Base-by-base conservation (phyloP, 2,329 filamentous ascomycete species). In the Cordyceps cicadae region DNA sequence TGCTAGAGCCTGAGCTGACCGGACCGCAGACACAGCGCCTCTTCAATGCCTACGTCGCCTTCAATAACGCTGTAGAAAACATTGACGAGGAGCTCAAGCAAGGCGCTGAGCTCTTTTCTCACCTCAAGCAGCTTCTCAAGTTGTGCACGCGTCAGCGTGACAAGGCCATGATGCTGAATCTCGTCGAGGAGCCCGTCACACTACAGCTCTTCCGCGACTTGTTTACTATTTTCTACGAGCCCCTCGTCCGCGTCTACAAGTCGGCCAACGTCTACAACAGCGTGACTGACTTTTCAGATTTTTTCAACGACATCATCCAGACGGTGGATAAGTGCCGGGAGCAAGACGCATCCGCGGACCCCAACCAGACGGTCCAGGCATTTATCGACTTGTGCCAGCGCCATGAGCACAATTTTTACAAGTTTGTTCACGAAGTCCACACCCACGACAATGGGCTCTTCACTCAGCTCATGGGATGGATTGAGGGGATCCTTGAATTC, bases 151-250 rank as follows among this genome's bases (percentile, higher is more conserved):
- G 94, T 54, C 90, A 96, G 70, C 84, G 93, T 53, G 94, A 99
- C 73, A 99, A 99, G 84, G 80, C 87, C 37, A 97, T 96, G 92
- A 97, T 99, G 93, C 79, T 97, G 59, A 85, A 87, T 64, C 87
- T 97, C 68, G 94, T 99, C 57, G 92, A 97, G 75, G 93, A 99
- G 76, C 91, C 94, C 0, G 92, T 93, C n/a, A 97, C 94, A 0
- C 80, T 99, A n/a, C 89, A 95, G 70, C 82, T 99, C 32, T 94
- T 99, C 81, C 86, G 92, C 53, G 94, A 99, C 69, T 81, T 99
- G 26, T 97, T 99, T 73, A 96, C 92, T 39, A 97, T 99, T 71
- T 99, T 99, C 77, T 99, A 99, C 75, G 94, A 99, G 71, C 94
- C 94, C 0, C 85, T 99, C 24, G 91, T 99, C 17, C 85, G 94